Percentiles rank a stretch among this genome's conserved stretches.
These are phyloP conservation scores for Coffea eugenioides DNA, from an alignment of 257 asterid species.

Conservation along the genomic window DNA sequence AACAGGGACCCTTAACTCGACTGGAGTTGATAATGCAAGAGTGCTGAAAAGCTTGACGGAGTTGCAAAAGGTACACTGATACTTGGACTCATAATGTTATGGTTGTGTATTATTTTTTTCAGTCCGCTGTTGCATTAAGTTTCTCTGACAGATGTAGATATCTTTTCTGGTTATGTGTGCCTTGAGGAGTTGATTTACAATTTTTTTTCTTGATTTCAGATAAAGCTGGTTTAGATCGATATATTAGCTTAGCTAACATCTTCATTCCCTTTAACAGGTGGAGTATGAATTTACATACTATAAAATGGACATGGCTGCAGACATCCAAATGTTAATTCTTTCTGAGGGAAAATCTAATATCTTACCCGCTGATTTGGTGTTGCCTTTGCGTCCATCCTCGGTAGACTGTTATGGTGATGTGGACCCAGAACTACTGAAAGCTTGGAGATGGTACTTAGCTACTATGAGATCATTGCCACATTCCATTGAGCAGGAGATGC, in stretches of 20 bases:
- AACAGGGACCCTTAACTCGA: conserved; percentile 65
- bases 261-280: conserved; percentile 40
- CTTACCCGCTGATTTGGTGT: conserved; percentile 78
- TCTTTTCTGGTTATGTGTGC: not conserved
- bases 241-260: not conserved
- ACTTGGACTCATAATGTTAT: not conserved
- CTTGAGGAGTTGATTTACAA: not conserved
- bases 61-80: conserved; percentile 57
- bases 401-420: conserved; percentile 34
- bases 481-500: conserved; percentile 64
- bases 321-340: conserved; percentile 71
- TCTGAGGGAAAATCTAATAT: conserved; percentile 87
- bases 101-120: not conserved
- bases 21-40: conserved; percentile 63
- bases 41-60: conserved; percentile 57
- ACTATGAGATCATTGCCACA: conserved; percentile 72
- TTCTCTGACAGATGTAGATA: not conserved
- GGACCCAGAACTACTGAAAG: conserved; percentile 44
- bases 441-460: conserved; percentile 94
- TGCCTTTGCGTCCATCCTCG: conserved; percentile 70
- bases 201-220: not conserved
- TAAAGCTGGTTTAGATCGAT: not conserved
- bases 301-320: conserved; percentile 81
- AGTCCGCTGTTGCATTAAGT: not conserved
- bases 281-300: conserved; percentile 87